A percentile compares a stretch with the other conserved stretches of the same genome.
Conservation (phyloP, 2,329 filamentous ascomycete genomes). For the Aspergillus latus region DNA sequence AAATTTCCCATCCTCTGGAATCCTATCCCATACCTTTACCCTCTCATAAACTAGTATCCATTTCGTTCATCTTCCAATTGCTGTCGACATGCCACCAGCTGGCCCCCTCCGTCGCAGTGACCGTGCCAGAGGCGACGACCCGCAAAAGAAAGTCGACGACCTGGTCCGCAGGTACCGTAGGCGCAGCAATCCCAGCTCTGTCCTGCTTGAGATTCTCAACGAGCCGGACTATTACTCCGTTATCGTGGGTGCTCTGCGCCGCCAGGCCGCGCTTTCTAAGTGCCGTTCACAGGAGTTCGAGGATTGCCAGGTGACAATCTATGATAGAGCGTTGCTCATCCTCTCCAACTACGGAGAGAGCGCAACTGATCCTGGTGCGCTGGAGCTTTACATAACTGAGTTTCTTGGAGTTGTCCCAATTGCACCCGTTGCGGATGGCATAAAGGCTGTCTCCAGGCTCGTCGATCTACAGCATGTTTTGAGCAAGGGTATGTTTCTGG, state of each 20-base stretch:
- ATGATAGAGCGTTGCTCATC: slow-evolving; percentile 40
- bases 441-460: slow-evolving; percentile 29
- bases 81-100: background rate
- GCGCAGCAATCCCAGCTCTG: slow-evolving; percentile 27
- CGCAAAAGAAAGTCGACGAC: slow-evolving; percentile 19
- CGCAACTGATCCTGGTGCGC: slow-evolving; percentile 30
- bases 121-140: slow-evolving; percentile 1
- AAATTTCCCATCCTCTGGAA: background rate
- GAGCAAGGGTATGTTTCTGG: slow-evolving; percentile 23
- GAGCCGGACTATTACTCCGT: slow-evolving; percentile 23
- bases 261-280: slow-evolving; percentile 37
- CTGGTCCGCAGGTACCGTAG: slow-evolving; percentile 31
- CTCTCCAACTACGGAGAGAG: slow-evolving; percentile 35
- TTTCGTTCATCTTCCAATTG: background rate
- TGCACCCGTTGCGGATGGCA: slow-evolving; percentile 17
- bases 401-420: slow-evolving; percentile 35
- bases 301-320: slow-evolving; percentile 41
- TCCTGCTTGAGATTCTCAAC: slow-evolving; percentile 33
- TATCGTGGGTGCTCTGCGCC: slow-evolving; percentile 36
- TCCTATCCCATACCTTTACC: background rate
- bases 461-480: slow-evolving; percentile 29
- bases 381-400: slow-evolving; percentile 42
- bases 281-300: slow-evolving; percentile 36
- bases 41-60: background rate
- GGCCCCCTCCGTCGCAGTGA: background rate